Evolutionary conservation across 2,329 filamentous ascomycete species (phyloP).

Genomic region (Cladosporium cucumerinum): DNA sequence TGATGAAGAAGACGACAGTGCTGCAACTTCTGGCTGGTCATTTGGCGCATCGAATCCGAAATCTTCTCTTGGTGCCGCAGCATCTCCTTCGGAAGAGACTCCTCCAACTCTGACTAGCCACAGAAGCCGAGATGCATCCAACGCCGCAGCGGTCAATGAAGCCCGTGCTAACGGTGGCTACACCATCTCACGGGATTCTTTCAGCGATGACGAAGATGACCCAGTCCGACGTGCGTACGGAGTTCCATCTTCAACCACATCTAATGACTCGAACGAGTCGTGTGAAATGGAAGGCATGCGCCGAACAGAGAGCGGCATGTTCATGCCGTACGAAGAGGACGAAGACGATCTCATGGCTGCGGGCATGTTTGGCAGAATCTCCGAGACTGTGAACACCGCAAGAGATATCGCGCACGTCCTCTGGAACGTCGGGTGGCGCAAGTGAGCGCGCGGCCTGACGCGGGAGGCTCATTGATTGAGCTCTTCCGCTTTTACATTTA

Average conservation of each 20-base stretch:
- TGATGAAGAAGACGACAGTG: conserved; percentile 19
- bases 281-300: conserved; percentile 63
- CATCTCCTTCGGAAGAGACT: conserved; percentile 15
- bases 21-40: conserved; percentile 30
- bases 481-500: neutral
- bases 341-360: conserved; percentile 54
- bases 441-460: conserved; percentile 34
- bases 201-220: conserved; percentile 49
- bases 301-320: conserved; percentile 81
- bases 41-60: conserved; percentile 35
- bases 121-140: neutral
- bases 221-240: conserved; percentile 46
- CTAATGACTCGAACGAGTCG: conserved; percentile 40
- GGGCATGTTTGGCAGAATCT: conserved; percentile 72
- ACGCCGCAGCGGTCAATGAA: conserved; percentile 9
- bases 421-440: conserved; percentile 64
- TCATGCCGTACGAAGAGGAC: conserved; percentile 80
- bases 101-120: neutral
- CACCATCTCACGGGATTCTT: conserved; percentile 12
- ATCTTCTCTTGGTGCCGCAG: conserved; percentile 30
- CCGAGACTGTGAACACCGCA: conserved; percentile 71
- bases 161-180: conserved; percentile 10
- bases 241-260: conserved; percentile 27
- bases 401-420: conserved; percentile 63
- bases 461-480: neutral